Conservation (phyloP, 2,329 filamentous ascomycete genomes). For the Penicillium sclerotiorum region DNA sequence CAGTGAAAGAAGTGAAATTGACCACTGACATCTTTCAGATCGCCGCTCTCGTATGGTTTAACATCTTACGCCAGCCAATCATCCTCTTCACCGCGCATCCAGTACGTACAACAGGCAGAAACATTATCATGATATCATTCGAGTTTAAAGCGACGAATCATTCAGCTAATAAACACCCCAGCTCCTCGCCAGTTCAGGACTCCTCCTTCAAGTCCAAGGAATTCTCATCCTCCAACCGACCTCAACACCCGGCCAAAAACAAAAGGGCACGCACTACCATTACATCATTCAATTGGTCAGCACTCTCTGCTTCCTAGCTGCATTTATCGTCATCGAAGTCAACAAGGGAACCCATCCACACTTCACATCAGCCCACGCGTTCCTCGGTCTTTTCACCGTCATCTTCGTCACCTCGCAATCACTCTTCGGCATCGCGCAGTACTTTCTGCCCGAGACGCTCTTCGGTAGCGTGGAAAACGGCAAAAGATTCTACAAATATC, state of each 20-base stretch:
- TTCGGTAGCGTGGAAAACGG: slow-evolving; percentile 80
- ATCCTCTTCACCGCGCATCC: slow-evolving; percentile 90
- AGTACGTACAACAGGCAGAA: slow-evolving; percentile 47
- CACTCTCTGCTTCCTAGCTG: slow-evolving; percentile 41
- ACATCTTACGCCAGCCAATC: slow-evolving; percentile 69
- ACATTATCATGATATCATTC: slow-evolving; percentile 27
- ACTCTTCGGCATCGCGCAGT: slow-evolving; percentile 79
- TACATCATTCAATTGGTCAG: slow-evolving; percentile 66
- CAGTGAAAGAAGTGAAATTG: background rate
- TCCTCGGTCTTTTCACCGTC: slow-evolving; percentile 77
- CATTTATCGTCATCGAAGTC: slow-evolving; percentile 55
- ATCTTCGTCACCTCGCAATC: slow-evolving; percentile 72
- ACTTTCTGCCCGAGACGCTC: slow-evolving; percentile 65
- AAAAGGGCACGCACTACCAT: slow-evolving; percentile 64
- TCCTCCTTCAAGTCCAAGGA: slow-evolving; percentile 76
- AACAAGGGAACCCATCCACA: slow-evolving; percentile 75
- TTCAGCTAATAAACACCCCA: no score
- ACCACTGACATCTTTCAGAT: slow-evolving; percentile 52
- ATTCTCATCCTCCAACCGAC: slow-evolving; percentile 88
- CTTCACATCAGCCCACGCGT: slow-evolving; percentile 79
- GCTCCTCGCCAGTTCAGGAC: slow-evolving; percentile 56
- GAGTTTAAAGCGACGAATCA: no score
- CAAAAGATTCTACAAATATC: slow-evolving; percentile 87
- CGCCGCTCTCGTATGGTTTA: slow-evolving; percentile 73
- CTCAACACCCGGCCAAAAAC: slow-evolving; percentile 73